Evolutionary conservation across 768 basidiomycete species (phyloP), one percentile per base, ranked within the genome.

Genomic region (Leccinum variicolor): DNA sequence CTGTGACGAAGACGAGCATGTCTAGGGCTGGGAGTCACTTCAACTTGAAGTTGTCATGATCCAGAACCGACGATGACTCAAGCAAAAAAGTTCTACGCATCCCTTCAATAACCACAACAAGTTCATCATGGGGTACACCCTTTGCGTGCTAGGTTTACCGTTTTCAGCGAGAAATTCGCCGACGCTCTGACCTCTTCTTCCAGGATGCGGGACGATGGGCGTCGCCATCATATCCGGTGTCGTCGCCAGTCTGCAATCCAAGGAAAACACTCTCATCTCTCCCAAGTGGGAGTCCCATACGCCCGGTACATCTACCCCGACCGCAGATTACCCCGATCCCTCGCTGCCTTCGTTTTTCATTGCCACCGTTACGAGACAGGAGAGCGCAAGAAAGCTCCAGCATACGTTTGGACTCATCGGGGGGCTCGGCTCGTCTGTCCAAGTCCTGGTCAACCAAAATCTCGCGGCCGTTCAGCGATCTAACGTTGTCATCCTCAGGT

Each of bases 151-250:
- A 77, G 94, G 94, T 79, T 65, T 51, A 58, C 52, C 59, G 55
- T 62, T 55, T 19, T 4, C 21, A 57, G 36, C 41, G 25, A 46
- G 13, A 25, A 48, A 33, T 60, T 51, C 60, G 26, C 56, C 63
- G 34, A 52, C 54, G 55, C 54, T n/a, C n/a, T 64, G 58, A 61
- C 62, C 52, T 52, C 60, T 55, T 65, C 53, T 25, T 56, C 60
- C 57, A 88, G 97, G 96, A 80, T 98, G 97, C 73, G 97, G 97
- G 56, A 98, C 96, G 11, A 98, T 99, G 97, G 97, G 97, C 56
- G 76, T 98, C 65, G 94, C 97, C 57, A 82, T 99, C 71, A 83
- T 94, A 50, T 95, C 96, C 23, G 97, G 97, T 47, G 90, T 98
- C 43, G 78, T 97, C 52, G 83, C 87, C 61, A 91, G 91, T 67